Percentiles rank a stretch among this genome's conserved stretches.
Conservation (phyloP, 768 basidiomycete species). For the Chalciporus chontae region DNA sequence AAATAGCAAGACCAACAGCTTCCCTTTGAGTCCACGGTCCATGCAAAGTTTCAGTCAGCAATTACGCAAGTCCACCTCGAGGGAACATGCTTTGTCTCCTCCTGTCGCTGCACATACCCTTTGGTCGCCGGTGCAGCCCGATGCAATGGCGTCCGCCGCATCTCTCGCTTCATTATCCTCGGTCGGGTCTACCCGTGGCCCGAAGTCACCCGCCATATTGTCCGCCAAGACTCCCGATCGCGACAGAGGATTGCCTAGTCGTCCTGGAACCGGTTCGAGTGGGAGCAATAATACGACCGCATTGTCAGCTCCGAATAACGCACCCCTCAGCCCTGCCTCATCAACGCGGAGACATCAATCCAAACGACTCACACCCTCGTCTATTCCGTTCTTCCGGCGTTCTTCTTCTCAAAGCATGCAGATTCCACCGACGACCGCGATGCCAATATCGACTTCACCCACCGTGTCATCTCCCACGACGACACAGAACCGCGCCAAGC, state of each 20-base stretch:
- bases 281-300: slow-evolving; percentile 64
- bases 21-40: slow-evolving; percentile 64
- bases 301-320: slow-evolving; percentile 49
- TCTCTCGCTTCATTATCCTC: slow-evolving; percentile 76
- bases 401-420: slow-evolving; percentile 89
- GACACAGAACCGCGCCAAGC: slow-evolving; percentile 40
- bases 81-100: slow-evolving; percentile 53
- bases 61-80: slow-evolving; percentile 65
- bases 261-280: slow-evolving; percentile 75
- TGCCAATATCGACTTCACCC: slow-evolving; percentile 46
- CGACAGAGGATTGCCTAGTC: slow-evolving; percentile 46
- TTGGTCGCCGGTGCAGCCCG: slow-evolving; percentile 71
- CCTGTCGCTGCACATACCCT: slow-evolving; percentile 40
- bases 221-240: slow-evolving; percentile 65
- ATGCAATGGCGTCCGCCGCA: slow-evolving; percentile 75
- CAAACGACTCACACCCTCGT: slow-evolving; percentile 85
- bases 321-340: slow-evolving; percentile 69
- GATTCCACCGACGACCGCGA: slow-evolving; percentile 42
- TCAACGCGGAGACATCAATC: slow-evolving; percentile 62
- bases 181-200: slow-evolving; percentile 57
- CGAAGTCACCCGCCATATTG: slow-evolving; percentile 40
- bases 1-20: slow-evolving; percentile 45
- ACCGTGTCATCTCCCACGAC: slow-evolving; percentile 48
- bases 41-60: slow-evolving; percentile 62
- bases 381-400: slow-evolving; percentile 91